Base-by-base conservation (phyloP, 495 filamentous ascomycete genomes). In the Hypomontagnella submonticulosa region DNA sequence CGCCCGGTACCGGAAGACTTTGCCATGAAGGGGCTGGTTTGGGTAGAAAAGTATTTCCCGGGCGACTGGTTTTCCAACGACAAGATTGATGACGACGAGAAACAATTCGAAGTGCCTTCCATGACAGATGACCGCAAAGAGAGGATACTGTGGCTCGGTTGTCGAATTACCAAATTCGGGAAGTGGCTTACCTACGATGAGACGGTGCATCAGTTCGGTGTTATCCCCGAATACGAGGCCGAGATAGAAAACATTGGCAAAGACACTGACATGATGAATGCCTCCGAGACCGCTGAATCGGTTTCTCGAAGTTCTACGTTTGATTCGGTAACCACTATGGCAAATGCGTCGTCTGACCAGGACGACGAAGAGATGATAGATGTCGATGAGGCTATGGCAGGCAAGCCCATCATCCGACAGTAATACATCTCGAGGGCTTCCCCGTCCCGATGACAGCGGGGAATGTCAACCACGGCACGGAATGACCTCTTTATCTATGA, bases 1-100 rank as follows among this genome's bases (percentile, higher is more conserved):
- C 78, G 84, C n/a, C 92, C 92, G 4, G 72, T 97, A 0, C 88
- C 92, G 0, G 95, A 97, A 63, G 95, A 99, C 63, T 97, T 87
- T 60, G 79, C 88, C 0, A 86, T 96, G 54, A 84, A 89, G 4
- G 95, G 93, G 0, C 83, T 93, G 15, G 70, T 88, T 3, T 97
- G 89, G 87, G 85, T 84, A 3, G 82, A 87, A 40, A 71, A 76
- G 8, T 91, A 92, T 57, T 95, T 88, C 54, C 91, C 91, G 0
- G 63, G 78, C 0, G 72, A 78, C 1, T 97, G 89, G 82, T 97
- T 97, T 69, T 72, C 81, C 3, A 82, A 84, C 50, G 84, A 87
- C 11, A 84, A 84, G 61, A 83, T 89, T 4, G 92, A 93, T 52
- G 90, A 95, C 34, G 90, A 95, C 16, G 89, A 92, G 57, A 85